Evolutionary conservation across 208 protist species (phyloP), one percentile per base, ranked within the genome.

Genomic region (Acanthamoeba lenticulata): DNA sequence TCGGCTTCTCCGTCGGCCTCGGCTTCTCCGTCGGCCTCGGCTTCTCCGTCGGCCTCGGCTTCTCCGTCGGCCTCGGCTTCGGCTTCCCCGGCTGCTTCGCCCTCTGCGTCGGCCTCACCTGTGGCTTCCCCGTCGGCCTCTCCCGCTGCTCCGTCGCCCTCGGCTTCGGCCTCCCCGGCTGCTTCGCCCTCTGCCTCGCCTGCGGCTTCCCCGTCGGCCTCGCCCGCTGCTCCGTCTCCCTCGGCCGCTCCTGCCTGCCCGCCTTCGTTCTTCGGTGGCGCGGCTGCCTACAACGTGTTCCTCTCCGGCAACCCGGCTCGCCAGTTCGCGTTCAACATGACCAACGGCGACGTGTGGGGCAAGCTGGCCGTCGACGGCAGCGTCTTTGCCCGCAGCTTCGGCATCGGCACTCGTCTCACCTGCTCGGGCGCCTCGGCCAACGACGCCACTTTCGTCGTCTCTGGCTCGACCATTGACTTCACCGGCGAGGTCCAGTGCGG

Each of bases 311-410:
- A 67, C 38, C 69, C 32, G 15, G 27, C 32, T 3, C 24, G 17
- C 38, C 7, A 21, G 11, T 44, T 47, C 36, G 69, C 69, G 34
- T 79, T 79, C 69, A 45, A 79, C 69, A 42, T 79, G 36, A 79
- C 69, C 69, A 79, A 79, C 69, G 69, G 69, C 69, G 69, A 79
- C 69, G 69, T 79, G 69, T 38, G 38, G 69, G 69, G 69, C 69
- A 38, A 47, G 36, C 34, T 79, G 36, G 69, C 69, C 57, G 69
- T 79, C 69, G 38, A 42, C 36, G 69, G 69, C 69, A 79, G 69
- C 69, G 2, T 79, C 36, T 24, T 38, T 11, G 69, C 69, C 1
- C 32, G 32, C 69, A 79, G 27, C 69, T 79, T 79, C 27, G 69
- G 69, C 69, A 13, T 81, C 69, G 69, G 69, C 69, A 40, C 40